Base-by-base conservation (phyloP, 108 stramenopile genomes). In the Hondaea fermentalgiana region DNA sequence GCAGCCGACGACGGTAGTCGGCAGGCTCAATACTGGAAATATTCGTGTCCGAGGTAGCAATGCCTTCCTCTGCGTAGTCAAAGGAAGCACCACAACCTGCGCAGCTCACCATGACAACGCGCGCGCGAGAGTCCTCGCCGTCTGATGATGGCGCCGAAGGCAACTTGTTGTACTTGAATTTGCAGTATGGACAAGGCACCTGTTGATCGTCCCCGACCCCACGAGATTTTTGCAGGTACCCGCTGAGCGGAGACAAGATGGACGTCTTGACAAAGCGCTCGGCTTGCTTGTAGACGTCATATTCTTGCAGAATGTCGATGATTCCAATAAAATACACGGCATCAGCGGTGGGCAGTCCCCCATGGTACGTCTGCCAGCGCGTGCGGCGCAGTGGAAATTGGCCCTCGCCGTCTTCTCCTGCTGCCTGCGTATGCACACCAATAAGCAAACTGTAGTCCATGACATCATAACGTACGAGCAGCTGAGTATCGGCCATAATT, bases 361-460 rank as follows among this genome's bases (percentile, higher is more conserved):
- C 87, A 4, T 35, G 25, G 12, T 87, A 59, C 12, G 25, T 59
- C 57, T 87, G 87, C 23, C 25, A 57, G 23, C 42, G 23, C 5
- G 29, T 59, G 2, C 57, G 55, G 5, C 87, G 87, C 29, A 87
- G 14, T 12, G 29, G 29, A 35, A 28, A 42, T 3, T 43, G 87
- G 43, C 87, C 87, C 23, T 87, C 87, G 23, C 8, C 58, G 28
- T 43, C 28, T n/a, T 2, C 6, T 23, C 28, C 87, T 12, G 58
- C 42, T 6, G 87, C 16, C 10, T 35, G 57, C 55, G 57, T 25
- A 23, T 87, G 87, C 35, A 87, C 87, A 10, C 87, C 87, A n/a
- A 87, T 43, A 12, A 87, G 57, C 25, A 87, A 25, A 29, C 57
- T 59, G 57, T 87, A 87, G 57, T 87, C 87, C 87, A 87, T 87